These are phyloP conservation scores for Selenicereus undatus DNA, from an alignment of 148 eudicot genomes.

Conservation along the genomic window DNA sequence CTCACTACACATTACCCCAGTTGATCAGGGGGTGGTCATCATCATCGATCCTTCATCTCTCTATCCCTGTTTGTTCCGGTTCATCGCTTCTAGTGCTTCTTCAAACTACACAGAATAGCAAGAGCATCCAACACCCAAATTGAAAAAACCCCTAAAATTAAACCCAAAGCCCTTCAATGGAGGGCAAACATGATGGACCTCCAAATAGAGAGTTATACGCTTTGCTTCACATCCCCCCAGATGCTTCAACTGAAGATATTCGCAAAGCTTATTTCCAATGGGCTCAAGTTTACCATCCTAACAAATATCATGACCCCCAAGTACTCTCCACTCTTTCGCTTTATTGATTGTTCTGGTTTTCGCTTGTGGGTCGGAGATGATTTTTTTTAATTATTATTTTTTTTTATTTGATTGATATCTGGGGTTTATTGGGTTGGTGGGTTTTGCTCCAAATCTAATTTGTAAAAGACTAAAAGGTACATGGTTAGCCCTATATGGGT, in stretches of 20 bases:
- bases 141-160: background rate
- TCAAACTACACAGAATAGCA: slow-evolving; percentile 2
- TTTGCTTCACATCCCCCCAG: slow-evolving; percentile 67
- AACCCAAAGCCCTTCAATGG: slow-evolving; percentile 16
- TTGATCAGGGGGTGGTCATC: no score
- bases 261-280: slow-evolving; percentile 95
- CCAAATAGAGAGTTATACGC: slow-evolving; percentile 74
- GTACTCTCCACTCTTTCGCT: slow-evolving; percentile 26
- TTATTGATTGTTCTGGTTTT: background rate
- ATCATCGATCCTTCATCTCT: no score
- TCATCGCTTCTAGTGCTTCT: background rate
- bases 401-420: background rate
- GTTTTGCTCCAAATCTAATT: background rate
- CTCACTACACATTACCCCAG: no score
- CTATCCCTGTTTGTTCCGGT: background rate
- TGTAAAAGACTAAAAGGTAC: background rate
- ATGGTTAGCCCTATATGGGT: no score
- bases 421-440: background rate
- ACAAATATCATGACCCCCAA: slow-evolving; percentile 71
- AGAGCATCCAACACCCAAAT: background rate
- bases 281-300: slow-evolving; percentile 97
- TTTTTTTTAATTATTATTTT: no score
- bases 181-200: slow-evolving; percentile 36
- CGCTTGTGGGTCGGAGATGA: background rate
- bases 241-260: slow-evolving; percentile 89